Base-by-base conservation (phyloP, 306 rosid genomes). In the Cercis canadensis region DNA sequence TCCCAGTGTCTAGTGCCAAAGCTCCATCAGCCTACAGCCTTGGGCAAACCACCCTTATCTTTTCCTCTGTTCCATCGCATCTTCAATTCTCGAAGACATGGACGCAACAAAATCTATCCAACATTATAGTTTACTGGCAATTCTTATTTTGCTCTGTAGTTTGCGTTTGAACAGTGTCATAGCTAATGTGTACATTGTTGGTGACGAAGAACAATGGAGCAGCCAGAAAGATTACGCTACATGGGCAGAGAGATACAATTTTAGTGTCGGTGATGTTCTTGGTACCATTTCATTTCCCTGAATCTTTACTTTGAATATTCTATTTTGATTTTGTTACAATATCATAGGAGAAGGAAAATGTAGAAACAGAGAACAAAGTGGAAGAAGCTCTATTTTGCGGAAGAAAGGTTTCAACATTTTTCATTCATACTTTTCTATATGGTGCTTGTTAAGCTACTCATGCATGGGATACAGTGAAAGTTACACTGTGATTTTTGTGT, bases 191-290 rank as follows among this genome's bases (percentile, higher is more conserved):
- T 80, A 75, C 49, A 56, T 4, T 13, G 84, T 80, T 58, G 84
- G 84, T 10, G 81, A 80, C 64, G 62, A 80, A 70, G 84, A 80
- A 15, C 67, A 44, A 51, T 75, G 84, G 84, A 80, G 73, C 49
- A 70, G 81, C 71, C 84, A 80, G 47, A 75, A 71, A 70, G 34
- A 80, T 60, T 75, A 57, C 53, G 81, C 74, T 70, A 33, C 59
- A 43, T 80, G 84, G 84, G 81, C 78, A 58, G 77, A 52, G 5
- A 63, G 16, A 50, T 5, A 70, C 75, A 80, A 75, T 37, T 80
- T 80, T 53, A 75, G 29, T 56, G 51, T 32, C 1, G 81, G 81
- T 0, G 81, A 80, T 80, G 74, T 80, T 75, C 81, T 80, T 29
- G 81, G 84, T 80, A 80, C 14, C 29, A 24, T 13, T 37, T 2